A percentile compares a stretch with the other conserved stretches of the same genome.
phyloP scores from a whole-genome alignment of 1,284 basidiomycete species.

The Singerocomus inundabilis region DNA sequence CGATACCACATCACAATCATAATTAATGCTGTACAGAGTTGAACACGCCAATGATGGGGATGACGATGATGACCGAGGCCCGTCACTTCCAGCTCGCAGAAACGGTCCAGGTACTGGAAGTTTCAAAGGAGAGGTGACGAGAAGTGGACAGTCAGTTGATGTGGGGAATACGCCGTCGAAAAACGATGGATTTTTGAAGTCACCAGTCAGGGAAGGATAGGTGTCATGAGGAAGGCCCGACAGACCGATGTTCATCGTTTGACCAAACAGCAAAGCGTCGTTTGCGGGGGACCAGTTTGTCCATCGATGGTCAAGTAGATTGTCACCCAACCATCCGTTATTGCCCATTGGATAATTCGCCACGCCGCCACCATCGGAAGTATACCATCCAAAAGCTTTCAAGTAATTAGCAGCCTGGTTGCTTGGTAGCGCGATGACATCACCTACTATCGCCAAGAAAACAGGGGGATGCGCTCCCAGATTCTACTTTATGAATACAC shows the following conservation, averaged over 20 bases:
- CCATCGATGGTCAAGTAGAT: constrained; percentile 8
- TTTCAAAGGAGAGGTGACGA: constrained; percentile 8
- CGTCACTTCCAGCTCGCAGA: constrained; percentile 16
- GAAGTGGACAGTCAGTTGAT: constrained; percentile 9
- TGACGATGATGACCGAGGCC: constrained; percentile 25
- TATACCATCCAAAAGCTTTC: constrained; percentile 13
- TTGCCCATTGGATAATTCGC: constrained; percentile 2
- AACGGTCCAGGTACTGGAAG: constrained; percentile 16
- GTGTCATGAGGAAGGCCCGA: constrained; percentile 3
- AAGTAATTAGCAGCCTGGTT: constrained; percentile 12
- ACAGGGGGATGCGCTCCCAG: constrained; percentile 7
- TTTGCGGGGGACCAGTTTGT: constrained; percentile 2
- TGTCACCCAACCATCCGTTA: constrained; percentile 5
- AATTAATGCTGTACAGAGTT: constrained; percentile 10
- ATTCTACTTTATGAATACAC: constrained; percentile 1
- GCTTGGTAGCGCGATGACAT: neutral
- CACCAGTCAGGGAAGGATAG: constrained; percentile 1
- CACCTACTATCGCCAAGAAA: constrained; percentile 17
- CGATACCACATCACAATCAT: constrained; percentile 7
- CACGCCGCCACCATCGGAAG: neutral
- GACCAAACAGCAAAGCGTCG: constrained; percentile 6
- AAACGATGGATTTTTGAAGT: constrained; percentile 5
- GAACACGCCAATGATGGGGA: constrained; percentile 30
- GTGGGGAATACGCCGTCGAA: constrained; percentile 7
- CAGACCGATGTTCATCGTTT: constrained; percentile 1